Evolutionary conservation across 2,329 filamentous ascomycete species (phyloP).

Genomic region (Dothidotthia symphoricarpi): DNA sequence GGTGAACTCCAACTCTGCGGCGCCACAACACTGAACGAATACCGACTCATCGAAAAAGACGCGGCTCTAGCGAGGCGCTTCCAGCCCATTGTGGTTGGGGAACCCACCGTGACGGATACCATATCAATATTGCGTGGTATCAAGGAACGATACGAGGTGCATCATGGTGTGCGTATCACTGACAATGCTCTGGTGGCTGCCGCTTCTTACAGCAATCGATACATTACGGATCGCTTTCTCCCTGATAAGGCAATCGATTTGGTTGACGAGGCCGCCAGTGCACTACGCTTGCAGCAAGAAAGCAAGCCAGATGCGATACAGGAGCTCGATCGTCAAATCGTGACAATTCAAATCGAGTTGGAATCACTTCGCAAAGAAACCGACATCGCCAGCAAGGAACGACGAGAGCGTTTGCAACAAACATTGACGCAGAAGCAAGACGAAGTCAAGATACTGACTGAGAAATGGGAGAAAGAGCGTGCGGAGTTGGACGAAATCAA

Average conservation of each 20-base stretch:
- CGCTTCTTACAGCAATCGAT: conserved; percentile 88
- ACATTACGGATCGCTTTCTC: conserved; percentile 92
- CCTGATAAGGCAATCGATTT: conserved; percentile 97
- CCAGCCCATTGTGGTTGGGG: conserved; percentile 90
- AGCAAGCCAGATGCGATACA: conserved; percentile 95
- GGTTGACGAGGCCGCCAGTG: conserved; percentile 92
- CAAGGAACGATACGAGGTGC: conserved; percentile 96
- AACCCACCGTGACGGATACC: conserved; percentile 86
- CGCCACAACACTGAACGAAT: conserved; percentile 89
- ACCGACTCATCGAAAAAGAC: conserved; percentile 92
- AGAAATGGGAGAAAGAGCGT: conserved; percentile 88
- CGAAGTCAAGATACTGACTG: conserved; percentile 70
- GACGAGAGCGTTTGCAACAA: conserved; percentile 78
- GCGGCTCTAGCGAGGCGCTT: conserved; percentile 89
- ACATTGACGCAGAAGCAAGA: conserved; percentile 74
- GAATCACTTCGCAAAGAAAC: conserved; percentile 93
- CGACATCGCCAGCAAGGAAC: conserved; percentile 82
- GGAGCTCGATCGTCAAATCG: conserved; percentile 87
- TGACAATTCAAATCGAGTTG: conserved; percentile 95
- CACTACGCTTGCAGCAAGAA: conserved; percentile 87
- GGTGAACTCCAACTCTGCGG: conserved; percentile 95
- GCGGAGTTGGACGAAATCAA: conserved; percentile 85
- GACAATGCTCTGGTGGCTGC: conserved; percentile 90
- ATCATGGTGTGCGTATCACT: conserved; percentile 93
- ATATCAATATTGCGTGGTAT: conserved; percentile 95